Conservation (phyloP, 257 asterid genomes). For the Gentiana dahurica region DNA sequence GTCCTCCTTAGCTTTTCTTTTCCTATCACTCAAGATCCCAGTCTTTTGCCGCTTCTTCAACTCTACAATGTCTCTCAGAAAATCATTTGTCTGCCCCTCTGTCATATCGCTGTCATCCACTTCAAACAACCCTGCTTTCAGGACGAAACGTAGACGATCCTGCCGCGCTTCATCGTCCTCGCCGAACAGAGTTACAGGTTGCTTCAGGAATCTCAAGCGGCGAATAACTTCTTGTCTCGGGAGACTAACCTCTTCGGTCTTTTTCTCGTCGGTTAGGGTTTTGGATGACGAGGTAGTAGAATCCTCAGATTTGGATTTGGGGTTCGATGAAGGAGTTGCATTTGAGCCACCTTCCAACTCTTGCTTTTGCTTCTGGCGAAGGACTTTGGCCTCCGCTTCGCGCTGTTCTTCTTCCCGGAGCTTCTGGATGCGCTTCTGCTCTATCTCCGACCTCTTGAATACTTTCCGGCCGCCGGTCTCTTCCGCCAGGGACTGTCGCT, state of each 20-base stretch:
- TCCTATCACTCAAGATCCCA: conserved; percentile 69
- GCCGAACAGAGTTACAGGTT: conserved; percentile 83
- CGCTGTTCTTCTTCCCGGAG: conserved; percentile 79
- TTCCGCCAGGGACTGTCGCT: conserved; percentile 49
- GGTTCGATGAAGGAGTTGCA: conserved; percentile 30
- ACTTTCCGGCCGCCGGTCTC: conserved; percentile 58
- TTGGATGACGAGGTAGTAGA: conserved; percentile 38
- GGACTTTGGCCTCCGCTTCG: conserved; percentile 73
- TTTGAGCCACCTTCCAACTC: conserved; percentile 13
- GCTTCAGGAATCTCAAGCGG: conserved; percentile 72
- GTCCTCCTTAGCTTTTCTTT: conserved; percentile 59
- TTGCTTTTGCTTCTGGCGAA: conserved; percentile 39
- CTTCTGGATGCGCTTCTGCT: conserved; percentile 78
- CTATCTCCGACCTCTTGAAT: conserved; percentile 92
- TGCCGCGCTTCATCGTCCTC: conserved; percentile 84
- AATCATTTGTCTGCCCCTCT: conserved; percentile 94
- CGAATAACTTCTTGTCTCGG: conserved; percentile 81
- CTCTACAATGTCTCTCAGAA: conserved; percentile 79
- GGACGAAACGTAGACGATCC: conserved; percentile 60
- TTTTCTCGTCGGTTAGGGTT: conserved; percentile 55
- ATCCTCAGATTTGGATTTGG: conserved; percentile 42
- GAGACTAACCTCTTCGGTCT: conserved; percentile 51
- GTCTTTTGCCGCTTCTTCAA: conserved; percentile 86
- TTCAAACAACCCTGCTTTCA: conserved; percentile 82
- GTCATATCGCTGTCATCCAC: conserved; percentile 92